Evolutionary conservation across 2,329 filamentous ascomycete genomes (phyloP), one percentile per base, ranked within the genome.

Genomic region (Arthroderma sp.): DNA sequence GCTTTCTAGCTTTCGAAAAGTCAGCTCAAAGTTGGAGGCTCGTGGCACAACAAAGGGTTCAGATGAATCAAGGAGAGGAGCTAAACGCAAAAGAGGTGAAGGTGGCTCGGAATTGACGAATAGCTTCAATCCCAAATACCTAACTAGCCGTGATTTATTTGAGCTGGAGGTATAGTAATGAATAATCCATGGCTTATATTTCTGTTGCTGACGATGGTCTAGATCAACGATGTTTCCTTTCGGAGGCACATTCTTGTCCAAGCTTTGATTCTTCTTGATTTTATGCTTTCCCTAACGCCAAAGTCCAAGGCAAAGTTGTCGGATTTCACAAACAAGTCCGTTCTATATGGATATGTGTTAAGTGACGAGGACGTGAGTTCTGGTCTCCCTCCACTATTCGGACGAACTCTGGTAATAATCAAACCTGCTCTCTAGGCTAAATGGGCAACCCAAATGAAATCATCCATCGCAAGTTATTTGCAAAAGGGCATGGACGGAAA

Each of bases 91-190:
- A 70, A 77, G 80, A 44, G 77, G 80, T 9, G 78, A 74, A 28
- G 78, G 82, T 55, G 81, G 81, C 6, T 77, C 81, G 54, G 84
- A 85, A 60, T 74, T 84, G 54, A 79, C 83, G 23, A 86, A 83
- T 66, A 84, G 82, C 23, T 97, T 95, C 74, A 98, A 98, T 66
- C 91, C 94, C 1, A 98, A 97, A 68, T 99, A 98, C 69, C 80
- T 99, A 17, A 99, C 93, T n/a, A 97, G 91, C 70, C 82, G 87
- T 62, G 94, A 98, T 69, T 77, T 99, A 1, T 99, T 99, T 71
- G 89, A 94, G 66, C 81, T 98, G 49, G 93, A 98, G 80, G 87
- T 89, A 77, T 60, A 75, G 56, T 23, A 19, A 31, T 13, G 28
- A 7, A 6, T 13, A 74, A 55, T 25, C 21, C 25, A 5, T 25